Percentiles rank a stretch among this genome's conserved stretches.
Conservation (phyloP, 78 protist species). For the Tieghemostelium lacteum region DNA sequence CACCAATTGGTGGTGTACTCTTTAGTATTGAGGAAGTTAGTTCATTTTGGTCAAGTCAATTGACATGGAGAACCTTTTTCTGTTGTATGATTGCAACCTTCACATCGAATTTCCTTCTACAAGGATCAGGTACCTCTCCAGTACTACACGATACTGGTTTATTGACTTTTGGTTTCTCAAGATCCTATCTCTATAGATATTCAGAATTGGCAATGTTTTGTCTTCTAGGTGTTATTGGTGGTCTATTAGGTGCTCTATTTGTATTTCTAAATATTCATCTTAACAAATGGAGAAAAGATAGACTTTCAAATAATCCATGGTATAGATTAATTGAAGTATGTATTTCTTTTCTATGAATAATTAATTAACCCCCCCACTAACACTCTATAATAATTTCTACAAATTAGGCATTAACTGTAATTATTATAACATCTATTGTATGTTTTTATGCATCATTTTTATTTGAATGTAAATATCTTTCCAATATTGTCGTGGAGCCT, state of each 20-base stretch:
- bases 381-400: background rate
- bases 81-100: conserved; percentile 86
- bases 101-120: conserved; percentile 52
- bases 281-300: conserved; percentile 80
- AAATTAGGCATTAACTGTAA: conserved; percentile 3
- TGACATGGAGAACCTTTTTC: conserved; percentile 95
- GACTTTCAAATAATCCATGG: background rate
- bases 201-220: conserved; percentile 67
- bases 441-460: conserved; percentile 53
- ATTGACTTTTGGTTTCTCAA: conserved; percentile 83
- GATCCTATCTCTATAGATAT: conserved; percentile 57
- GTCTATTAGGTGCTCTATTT: conserved; percentile 59
- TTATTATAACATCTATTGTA: conserved; percentile 33
- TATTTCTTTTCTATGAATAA: background rate
- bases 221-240: conserved; percentile 71
- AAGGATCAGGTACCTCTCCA: conserved; percentile 61
- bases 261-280: conserved; percentile 76
- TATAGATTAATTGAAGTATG: conserved; percentile 28
- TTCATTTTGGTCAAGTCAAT: conserved; percentile 85
- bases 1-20: conserved; percentile 96
- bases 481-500: conserved; percentile 49
- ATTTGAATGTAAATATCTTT: conserved; percentile 51
- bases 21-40: conserved; percentile 93
- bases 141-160: conserved; percentile 85
- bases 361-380: background rate